phyloP scores from a whole-genome alignment of 768 basidiomycete genomes.

The Lentinula guzmanii region DNA sequence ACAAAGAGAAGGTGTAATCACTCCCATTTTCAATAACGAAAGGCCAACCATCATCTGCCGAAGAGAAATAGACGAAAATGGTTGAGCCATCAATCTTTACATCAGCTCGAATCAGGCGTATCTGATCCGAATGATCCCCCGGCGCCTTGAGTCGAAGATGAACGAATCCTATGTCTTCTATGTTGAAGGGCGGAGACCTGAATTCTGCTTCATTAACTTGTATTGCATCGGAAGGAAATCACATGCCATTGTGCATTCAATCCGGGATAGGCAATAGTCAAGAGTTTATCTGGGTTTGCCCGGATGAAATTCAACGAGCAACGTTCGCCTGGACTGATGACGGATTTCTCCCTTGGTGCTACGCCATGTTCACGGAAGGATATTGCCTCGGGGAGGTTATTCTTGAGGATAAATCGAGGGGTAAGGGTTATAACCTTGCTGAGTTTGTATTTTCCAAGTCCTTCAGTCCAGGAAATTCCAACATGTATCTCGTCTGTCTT shows the following conservation, averaged over 20 bases:
- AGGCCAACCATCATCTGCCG: slow-evolving; percentile 76
- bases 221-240: neutral
- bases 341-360: slow-evolving; percentile 52
- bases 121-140: slow-evolving; percentile 21
- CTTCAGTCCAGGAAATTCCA: slow-evolving; percentile 90
- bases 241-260: slow-evolving; percentile 75
- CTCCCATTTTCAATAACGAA: slow-evolving; percentile 89
- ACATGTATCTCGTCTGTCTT: slow-evolving; percentile 67
- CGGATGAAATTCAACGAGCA: slow-evolving; percentile 64
- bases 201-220: neutral
- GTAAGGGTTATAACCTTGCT: slow-evolving; percentile 89
- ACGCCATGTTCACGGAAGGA: slow-evolving; percentile 84
- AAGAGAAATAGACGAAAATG: slow-evolving; percentile 76
- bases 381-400: slow-evolving; percentile 62
- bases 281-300: slow-evolving; percentile 59
- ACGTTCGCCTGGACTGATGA: slow-evolving; percentile 63
- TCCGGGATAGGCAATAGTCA: slow-evolving; percentile 85
- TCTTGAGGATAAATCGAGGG: slow-evolving; percentile 88
- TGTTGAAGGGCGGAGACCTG: slow-evolving; percentile 91
- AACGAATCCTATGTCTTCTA: slow-evolving; percentile 84
- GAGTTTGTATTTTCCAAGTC: slow-evolving; percentile 94
- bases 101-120: slow-evolving; percentile 66
- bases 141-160: slow-evolving; percentile 61
- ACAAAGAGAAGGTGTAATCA: slow-evolving; percentile 59
- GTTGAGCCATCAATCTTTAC: slow-evolving; percentile 80